Evolutionary conservation across 305 asterid species (phyloP).

Genomic region (Nicotiana rustica): DNA sequence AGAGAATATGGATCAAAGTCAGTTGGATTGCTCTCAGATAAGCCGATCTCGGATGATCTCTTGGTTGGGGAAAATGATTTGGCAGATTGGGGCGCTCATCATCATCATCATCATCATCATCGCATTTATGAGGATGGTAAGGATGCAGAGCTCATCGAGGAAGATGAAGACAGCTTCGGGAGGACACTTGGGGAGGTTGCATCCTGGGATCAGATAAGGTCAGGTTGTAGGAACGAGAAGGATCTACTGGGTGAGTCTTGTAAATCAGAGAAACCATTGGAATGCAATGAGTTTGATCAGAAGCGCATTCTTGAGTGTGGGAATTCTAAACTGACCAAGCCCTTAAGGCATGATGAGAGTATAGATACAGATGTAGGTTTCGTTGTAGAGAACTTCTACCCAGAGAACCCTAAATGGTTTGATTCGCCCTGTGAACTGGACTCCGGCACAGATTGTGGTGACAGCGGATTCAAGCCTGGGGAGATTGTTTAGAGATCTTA

Average conservation of each 20-base stretch:
- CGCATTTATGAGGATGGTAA: slow-evolving; percentile 85
- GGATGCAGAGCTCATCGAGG: slow-evolving; percentile 88
- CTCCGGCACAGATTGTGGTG: slow-evolving; percentile 77
- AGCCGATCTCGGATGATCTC: slow-evolving; percentile 78
- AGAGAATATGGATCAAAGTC: slow-evolving; percentile 79
- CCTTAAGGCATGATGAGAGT: slow-evolving; percentile 69
- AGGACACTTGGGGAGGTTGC: slow-evolving; percentile 97
- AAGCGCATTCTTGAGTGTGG: slow-evolving; percentile 78
- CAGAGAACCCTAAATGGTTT: slow-evolving; percentile 94
- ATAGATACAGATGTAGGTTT: slow-evolving; percentile 82
- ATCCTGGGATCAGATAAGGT: slow-evolving; percentile 89
- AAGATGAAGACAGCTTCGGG: slow-evolving; percentile 96
- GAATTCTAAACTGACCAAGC: slow-evolving; percentile 68
- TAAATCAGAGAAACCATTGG: slow-evolving; percentile 89
- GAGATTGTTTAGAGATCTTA: slow-evolving; percentile 64
- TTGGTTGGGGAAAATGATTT: slow-evolving; percentile 94
- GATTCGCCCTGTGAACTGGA: slow-evolving; percentile 92
- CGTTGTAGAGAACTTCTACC: slow-evolving; percentile 80
- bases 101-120: slow-evolving; percentile 59
- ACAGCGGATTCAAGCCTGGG: slow-evolving; percentile 82
- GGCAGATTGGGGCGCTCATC: slow-evolving; percentile 94
- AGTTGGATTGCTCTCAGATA: slow-evolving; percentile 64
- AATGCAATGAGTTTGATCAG: slow-evolving; percentile 72
- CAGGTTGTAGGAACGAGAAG: slow-evolving; percentile 67
- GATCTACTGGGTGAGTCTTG: slow-evolving; percentile 76